These are phyloP conservation scores for Phytophthora boehmeriae DNA, from an alignment of 352 stramenopile species.

Conservation along the genomic window DNA sequence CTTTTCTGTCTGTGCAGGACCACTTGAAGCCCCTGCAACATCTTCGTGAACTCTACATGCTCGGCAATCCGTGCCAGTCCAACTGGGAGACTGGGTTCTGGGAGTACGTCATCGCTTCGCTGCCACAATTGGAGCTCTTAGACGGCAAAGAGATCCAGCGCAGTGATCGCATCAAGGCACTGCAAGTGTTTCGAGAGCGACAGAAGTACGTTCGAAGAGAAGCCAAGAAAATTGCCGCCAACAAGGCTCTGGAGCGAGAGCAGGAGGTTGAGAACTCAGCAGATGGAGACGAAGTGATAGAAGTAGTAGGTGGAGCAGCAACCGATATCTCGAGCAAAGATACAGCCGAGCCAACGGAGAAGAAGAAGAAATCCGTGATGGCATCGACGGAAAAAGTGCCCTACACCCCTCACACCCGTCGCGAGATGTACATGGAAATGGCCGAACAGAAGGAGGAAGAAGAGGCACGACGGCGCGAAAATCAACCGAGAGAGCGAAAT, in stretches of 20 bases:
- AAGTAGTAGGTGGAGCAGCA: slow-evolving; percentile 34
- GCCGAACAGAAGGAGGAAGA: slow-evolving; percentile 94
- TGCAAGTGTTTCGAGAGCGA: slow-evolving; percentile 76
- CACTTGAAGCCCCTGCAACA: slow-evolving; percentile 79
- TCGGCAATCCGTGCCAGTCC: slow-evolving; percentile 91
- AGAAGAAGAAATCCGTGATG: slow-evolving; percentile 44
- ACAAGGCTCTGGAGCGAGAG: slow-evolving; percentile 28
- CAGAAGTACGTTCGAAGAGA: slow-evolving; percentile 42
- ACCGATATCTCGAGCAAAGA: slow-evolving; percentile 45
- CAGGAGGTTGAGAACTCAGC: slow-evolving; percentile 12
- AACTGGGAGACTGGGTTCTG: slow-evolving; percentile 76
- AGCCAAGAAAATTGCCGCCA: slow-evolving; percentile 20
- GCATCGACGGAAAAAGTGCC: slow-evolving; percentile 62
- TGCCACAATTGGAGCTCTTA: slow-evolving; percentile 86
- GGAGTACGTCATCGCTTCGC: slow-evolving; percentile 85
- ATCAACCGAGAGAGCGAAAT: slow-evolving; percentile 86
- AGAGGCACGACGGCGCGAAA: slow-evolving; percentile 77
- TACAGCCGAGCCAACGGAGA: background rate
- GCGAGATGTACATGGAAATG: slow-evolving; percentile 93
- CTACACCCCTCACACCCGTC: slow-evolving; percentile 65
- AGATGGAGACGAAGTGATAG: slow-evolving; percentile 44
- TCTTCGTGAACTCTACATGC: slow-evolving; percentile 94
- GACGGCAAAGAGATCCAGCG: slow-evolving; percentile 92
- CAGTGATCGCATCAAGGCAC: slow-evolving; percentile 86
- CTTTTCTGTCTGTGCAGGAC: slow-evolving; percentile 28